Evolutionary conservation across 2,329 filamentous ascomycete species (phyloP).

Genomic region (Aspergillus sp.): DNA sequence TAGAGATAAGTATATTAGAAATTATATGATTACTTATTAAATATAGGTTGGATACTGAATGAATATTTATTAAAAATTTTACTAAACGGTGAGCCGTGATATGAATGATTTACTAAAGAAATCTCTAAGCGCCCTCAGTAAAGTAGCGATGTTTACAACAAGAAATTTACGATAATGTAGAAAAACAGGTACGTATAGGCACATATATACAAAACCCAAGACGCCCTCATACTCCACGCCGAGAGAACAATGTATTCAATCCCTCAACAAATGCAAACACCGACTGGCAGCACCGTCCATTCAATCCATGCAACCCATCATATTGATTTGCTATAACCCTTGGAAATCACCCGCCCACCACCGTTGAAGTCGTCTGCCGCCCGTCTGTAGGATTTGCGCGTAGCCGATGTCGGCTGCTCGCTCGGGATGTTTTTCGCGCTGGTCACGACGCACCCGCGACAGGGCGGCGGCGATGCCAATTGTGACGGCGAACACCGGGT

Average conservation of each 20-base stretch:
- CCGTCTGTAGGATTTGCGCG: constrained; percentile 29
- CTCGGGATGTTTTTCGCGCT: constrained; percentile 48
- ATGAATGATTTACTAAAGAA: no score
- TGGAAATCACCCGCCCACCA: constrained; percentile 45
- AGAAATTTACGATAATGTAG: no score
- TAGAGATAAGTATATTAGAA: no score
- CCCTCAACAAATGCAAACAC: no score
- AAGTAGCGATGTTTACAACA: no score
- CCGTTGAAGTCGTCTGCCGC: constrained; percentile 31
- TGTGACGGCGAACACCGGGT: constrained; percentile 53
- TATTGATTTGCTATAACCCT: constrained; percentile 17
- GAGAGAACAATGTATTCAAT: not conserved
- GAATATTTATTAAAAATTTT: no score
- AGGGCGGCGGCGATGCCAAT: constrained; percentile 55
- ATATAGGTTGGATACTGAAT: no score
- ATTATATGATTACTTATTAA: no score
- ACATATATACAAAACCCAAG: no score
- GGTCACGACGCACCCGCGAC: constrained; percentile 55
- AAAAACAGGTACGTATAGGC: no score
- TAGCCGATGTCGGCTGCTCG: constrained; percentile 34
- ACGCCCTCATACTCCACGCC: not conserved
- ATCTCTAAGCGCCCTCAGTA: no score
- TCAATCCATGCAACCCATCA: not conserved
- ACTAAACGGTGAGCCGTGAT: no score
- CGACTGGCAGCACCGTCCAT: not conserved